These are phyloP conservation scores for Agrocybe pediades DNA, from an alignment of 768 basidiomycete genomes.

Conservation along the genomic window DNA sequence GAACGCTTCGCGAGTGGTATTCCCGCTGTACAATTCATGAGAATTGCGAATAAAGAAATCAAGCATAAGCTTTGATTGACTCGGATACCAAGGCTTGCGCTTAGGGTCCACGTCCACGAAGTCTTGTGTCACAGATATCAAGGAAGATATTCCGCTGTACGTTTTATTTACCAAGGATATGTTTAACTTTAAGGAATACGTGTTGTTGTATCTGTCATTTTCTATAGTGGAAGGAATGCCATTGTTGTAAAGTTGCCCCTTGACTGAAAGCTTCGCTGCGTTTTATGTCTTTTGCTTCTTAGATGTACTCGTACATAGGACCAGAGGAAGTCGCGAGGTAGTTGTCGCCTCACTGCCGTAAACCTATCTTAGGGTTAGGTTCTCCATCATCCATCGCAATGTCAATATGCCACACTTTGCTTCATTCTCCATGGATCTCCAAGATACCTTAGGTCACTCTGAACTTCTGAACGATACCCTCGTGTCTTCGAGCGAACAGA, in stretches of 20 bases:
- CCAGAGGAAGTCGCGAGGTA: no score
- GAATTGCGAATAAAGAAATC: conserved; percentile 63
- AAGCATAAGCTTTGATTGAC: conserved; percentile 58
- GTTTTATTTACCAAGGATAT: no score
- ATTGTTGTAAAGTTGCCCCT: no score
- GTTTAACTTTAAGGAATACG: no score
- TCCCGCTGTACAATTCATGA: conserved; percentile 53
- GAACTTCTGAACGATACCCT: conserved; percentile 6
- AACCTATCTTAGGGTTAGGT: not conserved
- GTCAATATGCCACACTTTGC: not conserved
- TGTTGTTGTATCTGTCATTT: no score
- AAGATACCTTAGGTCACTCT: conserved; percentile 7
- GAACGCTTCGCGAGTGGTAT: conserved; percentile 63
- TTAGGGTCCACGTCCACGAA: not conserved
- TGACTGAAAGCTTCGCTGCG: no score
- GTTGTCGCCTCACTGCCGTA: no score
- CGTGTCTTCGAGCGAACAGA: not conserved
- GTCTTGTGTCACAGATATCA: not conserved
- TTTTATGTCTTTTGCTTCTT: no score
- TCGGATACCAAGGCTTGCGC: not conserved
- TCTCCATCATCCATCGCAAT: not conserved
- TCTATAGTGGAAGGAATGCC: no score
- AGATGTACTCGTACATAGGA: no score
- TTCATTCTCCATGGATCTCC: conserved; percentile 8
- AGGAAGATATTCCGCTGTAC: no score